phyloP scores from a whole-genome alignment of 768 basidiomycete species.

The Phaffia tasmanica region DNA sequence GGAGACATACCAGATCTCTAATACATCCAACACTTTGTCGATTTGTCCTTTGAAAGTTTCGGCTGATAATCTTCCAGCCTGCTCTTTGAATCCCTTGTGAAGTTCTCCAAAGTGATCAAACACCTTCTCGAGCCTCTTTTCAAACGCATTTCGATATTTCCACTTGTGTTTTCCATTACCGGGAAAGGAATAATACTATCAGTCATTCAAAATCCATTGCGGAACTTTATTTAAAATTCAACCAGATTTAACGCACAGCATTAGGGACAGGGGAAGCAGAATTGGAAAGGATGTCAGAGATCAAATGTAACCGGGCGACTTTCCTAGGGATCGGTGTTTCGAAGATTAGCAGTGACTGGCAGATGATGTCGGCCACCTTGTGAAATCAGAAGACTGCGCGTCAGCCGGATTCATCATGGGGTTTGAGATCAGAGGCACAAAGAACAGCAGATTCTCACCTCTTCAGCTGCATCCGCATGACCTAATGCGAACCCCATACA shows the following conservation, averaged over 20 bases:
- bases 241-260: background rate
- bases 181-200: slow-evolving; percentile 46
- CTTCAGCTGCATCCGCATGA: slow-evolving; percentile 88
- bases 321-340: slow-evolving; percentile 96
- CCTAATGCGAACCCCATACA: slow-evolving; percentile 97
- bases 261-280: slow-evolving; percentile 41
- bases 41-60: slow-evolving; percentile 94
- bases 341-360: slow-evolving; percentile 75
- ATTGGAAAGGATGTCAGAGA: slow-evolving; percentile 96
- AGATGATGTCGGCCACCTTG: slow-evolving; percentile 81
- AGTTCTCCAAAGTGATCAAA: slow-evolving; percentile 92
- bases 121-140: slow-evolving; percentile 76
- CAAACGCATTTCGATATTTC: slow-evolving; percentile 93
- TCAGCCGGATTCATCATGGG: no score
- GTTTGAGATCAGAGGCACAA: no score
- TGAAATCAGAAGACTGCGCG: background rate
- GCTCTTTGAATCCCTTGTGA: slow-evolving; percentile 60
- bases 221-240: background rate
- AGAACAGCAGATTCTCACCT: slow-evolving; percentile 45
- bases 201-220: background rate
- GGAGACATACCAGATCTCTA: slow-evolving; percentile 70
- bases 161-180: slow-evolving; percentile 40
- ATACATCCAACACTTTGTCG: slow-evolving; percentile 75
- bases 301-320: slow-evolving; percentile 83
- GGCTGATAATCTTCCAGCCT: slow-evolving; percentile 89